phyloP scores from a whole-genome alignment of 2,329 filamentous ascomycete genomes.

The Ascochyta pisi region DNA sequence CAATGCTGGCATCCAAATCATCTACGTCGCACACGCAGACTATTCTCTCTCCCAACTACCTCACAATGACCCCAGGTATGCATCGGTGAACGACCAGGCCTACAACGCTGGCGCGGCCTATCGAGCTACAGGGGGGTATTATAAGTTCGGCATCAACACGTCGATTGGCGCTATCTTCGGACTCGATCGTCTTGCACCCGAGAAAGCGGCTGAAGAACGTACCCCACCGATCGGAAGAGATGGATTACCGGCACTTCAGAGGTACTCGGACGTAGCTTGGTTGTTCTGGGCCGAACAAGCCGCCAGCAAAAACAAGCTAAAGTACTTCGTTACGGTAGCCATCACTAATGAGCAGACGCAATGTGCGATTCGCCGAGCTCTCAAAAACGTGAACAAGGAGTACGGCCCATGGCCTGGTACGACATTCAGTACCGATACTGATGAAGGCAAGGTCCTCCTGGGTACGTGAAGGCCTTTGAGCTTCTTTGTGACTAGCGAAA shows the following conservation, averaged over 20 bases:
- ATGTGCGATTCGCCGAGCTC: conserved; percentile 8
- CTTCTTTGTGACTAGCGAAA: not conserved
- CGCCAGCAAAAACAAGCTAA: conserved; percentile 3
- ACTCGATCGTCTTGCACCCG: conserved; percentile 7
- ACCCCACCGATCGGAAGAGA: not conserved
- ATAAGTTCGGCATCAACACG: conserved; percentile 18
- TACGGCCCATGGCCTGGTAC: conserved; percentile 5
- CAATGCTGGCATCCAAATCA: not conserved
- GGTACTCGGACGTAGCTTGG: conserved; percentile 27
- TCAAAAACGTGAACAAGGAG: not conserved
- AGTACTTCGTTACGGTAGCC: conserved; percentile 12
- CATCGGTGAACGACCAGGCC: not conserved
- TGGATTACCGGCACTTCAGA: conserved; percentile 18
- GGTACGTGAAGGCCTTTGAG: not conserved
- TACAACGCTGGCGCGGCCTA: conserved; percentile 3
- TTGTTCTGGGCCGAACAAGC: conserved; percentile 17
- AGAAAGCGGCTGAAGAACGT: not conserved
- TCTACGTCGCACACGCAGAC: not conserved
- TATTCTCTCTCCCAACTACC: not conserved
- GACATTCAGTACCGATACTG: conserved; percentile 1
- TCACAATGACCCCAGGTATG: not conserved
- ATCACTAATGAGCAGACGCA: conserved; percentile 16
- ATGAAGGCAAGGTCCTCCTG: conserved; percentile 6
- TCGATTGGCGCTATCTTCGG: conserved; percentile 10
- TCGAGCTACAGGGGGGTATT: conserved; percentile 4